These are phyloP conservation scores for Leptographium radiaticola DNA, from an alignment of 2,329 filamentous ascomycete species.

Conservation along the genomic window DNA sequence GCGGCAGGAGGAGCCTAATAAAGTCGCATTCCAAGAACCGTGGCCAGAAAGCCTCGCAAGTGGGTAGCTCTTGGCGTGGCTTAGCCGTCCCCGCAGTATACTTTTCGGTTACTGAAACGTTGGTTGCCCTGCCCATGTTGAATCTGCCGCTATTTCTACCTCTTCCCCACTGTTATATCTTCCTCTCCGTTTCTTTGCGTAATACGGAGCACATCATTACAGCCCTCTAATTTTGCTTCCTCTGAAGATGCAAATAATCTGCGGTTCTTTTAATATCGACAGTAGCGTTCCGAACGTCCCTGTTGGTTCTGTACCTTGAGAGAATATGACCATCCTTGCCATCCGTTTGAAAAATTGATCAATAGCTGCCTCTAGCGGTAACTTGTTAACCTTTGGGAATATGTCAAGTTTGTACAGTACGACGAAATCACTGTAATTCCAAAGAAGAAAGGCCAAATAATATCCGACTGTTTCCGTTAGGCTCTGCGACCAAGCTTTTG, in stretches of 20 bases:
- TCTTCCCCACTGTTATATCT: no score
- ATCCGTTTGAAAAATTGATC: neutral
- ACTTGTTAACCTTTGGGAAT: neutral
- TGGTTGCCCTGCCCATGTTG: no score
- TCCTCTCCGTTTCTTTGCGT: neutral
- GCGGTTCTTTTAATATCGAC: neutral
- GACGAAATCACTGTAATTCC: neutral
- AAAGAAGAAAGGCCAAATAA: neutral
- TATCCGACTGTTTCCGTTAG: neutral
- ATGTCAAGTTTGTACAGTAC: neutral
- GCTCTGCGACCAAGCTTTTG: neutral
- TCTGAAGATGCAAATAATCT: neutral
- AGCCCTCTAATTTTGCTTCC: neutral
- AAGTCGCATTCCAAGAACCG: no score
- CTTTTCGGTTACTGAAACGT: no score
- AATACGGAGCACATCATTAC: neutral
- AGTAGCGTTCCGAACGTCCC: neutral
- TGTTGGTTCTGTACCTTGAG: neutral
- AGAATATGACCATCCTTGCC: neutral
- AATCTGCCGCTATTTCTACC: no score
- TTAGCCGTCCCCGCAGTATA: no score
- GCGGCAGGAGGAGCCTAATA: no score
- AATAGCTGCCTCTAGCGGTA: neutral
- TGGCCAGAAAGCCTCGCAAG: no score
- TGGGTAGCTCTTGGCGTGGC: no score